Evolutionary conservation across 805 yeast species (phyloP), one percentile per base, ranked within the genome.

Genomic region (Grigorovia transvaalensis): DNA sequence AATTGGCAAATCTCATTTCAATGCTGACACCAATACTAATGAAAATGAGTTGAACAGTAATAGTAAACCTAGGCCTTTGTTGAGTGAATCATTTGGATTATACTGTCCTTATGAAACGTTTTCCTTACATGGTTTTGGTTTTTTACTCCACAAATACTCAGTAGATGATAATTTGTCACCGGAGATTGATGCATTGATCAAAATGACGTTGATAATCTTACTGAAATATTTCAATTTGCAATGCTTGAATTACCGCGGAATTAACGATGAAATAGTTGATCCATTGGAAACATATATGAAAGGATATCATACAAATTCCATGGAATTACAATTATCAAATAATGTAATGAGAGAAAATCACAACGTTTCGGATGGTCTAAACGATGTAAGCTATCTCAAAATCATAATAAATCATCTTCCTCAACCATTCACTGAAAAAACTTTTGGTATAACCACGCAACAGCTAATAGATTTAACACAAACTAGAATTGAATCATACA

Each of bases 121-220:
- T 17, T 66, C 70, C 1, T 50, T 64, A n/a, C 56, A 62, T 52
- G 69, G 69, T 30, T 59, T 65, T n/a, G 66, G 64, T 38, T 54
- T 48, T 33, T 53, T 62, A 27, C 54, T 62, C 44, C 41, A 44
- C n/a, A 50, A 51, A 40, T 46, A 42, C 19, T 13, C 29, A 9
- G 33, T 45, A 13, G 51, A 42, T 6, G 29, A 17, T 9, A 30
- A 48, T 18, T 9, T 11, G 44, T 33, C 23, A 30, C 23, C 42
- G n/a, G 29, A 48, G 44, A 23, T 35, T 6, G 35, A 44, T 15
- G 42, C 9, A 38, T 38, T 38, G 30, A 75, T 50, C 50, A 55
- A 51, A 68, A 64, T 63, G 19, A 61, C 64, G 17, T 50, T 67
- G 12, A 65, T 60, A 46, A 44, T 65, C 11, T 48, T 67, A 19